Percentiles rank a stretch among this genome's conserved stretches.
Evolutionary conservation across 2,329 filamentous ascomycete genomes (phyloP).

Genomic region (Monilinia polystroma): DNA sequence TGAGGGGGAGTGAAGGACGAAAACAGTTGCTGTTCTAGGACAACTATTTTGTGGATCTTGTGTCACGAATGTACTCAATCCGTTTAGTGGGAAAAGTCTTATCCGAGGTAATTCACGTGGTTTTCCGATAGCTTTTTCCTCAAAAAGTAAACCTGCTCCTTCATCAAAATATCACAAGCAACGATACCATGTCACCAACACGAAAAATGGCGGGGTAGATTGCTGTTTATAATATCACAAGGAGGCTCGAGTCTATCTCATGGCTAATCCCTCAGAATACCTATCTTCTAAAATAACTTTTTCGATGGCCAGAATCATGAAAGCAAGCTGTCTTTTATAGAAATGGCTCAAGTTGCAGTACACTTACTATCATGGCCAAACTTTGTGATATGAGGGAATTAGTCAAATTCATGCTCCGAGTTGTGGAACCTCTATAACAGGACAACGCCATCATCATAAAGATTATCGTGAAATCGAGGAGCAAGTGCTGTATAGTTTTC

Average conservation of each 20-base stretch:
- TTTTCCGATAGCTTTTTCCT: neutral
- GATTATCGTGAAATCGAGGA: slow-evolving; percentile 18
- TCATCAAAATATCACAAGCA: slow-evolving; percentile 4
- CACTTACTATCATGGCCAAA: neutral
- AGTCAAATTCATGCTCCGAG: neutral
- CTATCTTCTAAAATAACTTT: neutral
- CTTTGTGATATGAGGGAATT: slow-evolving; percentile 18
- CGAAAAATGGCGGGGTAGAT: slow-evolving; percentile 11
- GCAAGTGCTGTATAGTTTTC: slow-evolving; percentile 17
- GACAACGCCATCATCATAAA: neutral
- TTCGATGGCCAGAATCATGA: neutral
- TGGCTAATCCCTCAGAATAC: neutral
- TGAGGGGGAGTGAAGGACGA: neutral
- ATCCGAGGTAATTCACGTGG: slow-evolving; percentile 16
- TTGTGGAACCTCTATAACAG: neutral
- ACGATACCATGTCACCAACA: slow-evolving; percentile 2
- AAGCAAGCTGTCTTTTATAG: slow-evolving; percentile 1
- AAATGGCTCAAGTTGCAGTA: slow-evolving; percentile 21
- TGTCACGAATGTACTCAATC: slow-evolving; percentile 3
- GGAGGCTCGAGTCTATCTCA: neutral
- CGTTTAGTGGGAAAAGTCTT: slow-evolving; percentile 16
- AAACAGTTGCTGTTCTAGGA: slow-evolving; percentile 18
- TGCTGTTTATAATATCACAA: neutral
- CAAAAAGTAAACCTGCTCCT: slow-evolving; percentile 2
- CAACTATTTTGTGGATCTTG: slow-evolving; percentile 4